Conservation (phyloP, 768 basidiomycete genomes). For the Jaapia argillacea region DNA sequence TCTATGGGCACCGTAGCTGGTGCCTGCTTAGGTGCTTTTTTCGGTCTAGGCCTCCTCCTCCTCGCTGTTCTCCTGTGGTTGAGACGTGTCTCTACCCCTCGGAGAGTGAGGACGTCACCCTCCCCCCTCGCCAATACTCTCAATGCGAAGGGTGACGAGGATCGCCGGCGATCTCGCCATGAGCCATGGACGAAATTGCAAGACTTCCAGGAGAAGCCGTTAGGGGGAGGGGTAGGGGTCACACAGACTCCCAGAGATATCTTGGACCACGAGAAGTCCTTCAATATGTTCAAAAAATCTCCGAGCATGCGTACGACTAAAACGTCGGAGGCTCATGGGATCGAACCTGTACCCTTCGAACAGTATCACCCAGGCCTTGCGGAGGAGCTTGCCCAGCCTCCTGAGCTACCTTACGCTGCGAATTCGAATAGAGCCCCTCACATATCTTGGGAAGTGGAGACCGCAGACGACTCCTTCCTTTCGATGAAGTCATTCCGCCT, state of each 20-base stretch:
- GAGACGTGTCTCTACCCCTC: too few species aligned
- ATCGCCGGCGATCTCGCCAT: neutral
- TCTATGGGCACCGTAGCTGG: neutral
- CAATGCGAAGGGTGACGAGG: neutral
- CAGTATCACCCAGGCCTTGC: constrained; percentile 47
- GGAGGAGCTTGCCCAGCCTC: constrained; percentile 31
- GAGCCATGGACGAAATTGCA: neutral
- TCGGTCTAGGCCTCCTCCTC: neutral
- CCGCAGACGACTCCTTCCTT: constrained; percentile 38
- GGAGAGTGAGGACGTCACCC: neutral
- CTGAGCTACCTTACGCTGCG: constrained; percentile 34
- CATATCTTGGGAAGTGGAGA: constrained; percentile 45
- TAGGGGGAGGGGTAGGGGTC: too few species aligned
- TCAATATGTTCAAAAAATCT: constrained; percentile 36
- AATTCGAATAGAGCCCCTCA: constrained; percentile 26
- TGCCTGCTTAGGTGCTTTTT: neutral
- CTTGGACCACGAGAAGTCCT: neutral
- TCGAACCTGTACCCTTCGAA: constrained; percentile 32
- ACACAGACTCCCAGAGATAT: neutral
- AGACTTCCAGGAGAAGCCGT: neutral
- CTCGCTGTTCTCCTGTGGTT: neutral
- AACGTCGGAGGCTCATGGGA: constrained; percentile 22
- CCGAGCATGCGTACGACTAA: constrained; percentile 45
- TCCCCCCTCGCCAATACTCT: neutral
- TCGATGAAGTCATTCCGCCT: constrained; percentile 33